phyloP scores from a whole-genome alignment of 192 early-diverging fungal genomes.

The Chytriomyces sp. region DNA sequence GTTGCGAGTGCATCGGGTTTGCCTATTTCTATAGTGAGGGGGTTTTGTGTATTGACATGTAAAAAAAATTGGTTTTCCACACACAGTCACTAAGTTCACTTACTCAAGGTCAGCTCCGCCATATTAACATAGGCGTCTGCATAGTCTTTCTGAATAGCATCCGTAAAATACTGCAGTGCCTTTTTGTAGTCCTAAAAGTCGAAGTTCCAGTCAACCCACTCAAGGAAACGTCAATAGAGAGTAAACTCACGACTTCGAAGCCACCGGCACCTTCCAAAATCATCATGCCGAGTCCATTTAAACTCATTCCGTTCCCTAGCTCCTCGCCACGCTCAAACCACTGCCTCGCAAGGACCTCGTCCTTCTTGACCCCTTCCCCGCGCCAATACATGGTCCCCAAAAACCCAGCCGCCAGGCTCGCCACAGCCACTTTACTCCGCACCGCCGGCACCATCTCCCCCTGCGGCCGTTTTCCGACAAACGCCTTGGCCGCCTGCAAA shows the following conservation, averaged over 20 bases:
- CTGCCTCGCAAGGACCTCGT: constrained; percentile 62
- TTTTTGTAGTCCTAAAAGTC: constrained; percentile 53
- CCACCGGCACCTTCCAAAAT: constrained; percentile 64
- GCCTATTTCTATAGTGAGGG: constrained; percentile 26
- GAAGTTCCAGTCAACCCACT: background rate
- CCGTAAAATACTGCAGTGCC: constrained; percentile 66
- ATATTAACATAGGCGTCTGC: constrained; percentile 80
- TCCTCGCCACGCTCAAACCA: constrained; percentile 79
- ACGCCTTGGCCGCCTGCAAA: constrained; percentile 39
- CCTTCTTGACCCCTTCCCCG: constrained; percentile 76
- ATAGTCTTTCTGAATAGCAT: constrained; percentile 70
- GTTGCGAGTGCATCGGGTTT: constrained; percentile 28
- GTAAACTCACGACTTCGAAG: constrained; percentile 29
- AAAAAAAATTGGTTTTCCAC: background rate
- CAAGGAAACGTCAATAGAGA: background rate
- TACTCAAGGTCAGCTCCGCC: constrained; percentile 54
- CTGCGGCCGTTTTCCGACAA: background rate
- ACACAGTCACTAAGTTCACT: constrained; percentile 1
- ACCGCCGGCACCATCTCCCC: constrained; percentile 10
- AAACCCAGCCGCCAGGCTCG: constrained; percentile 76
- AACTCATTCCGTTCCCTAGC: constrained; percentile 62
- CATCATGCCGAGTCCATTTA: constrained; percentile 86
- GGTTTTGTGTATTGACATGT: background rate
- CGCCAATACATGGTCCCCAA: constrained; percentile 88
- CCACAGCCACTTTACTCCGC: constrained; percentile 19